phyloP scores from a whole-genome alignment of 2,329 filamentous ascomycete species.

The Rasamsonia emersonii region DNA sequence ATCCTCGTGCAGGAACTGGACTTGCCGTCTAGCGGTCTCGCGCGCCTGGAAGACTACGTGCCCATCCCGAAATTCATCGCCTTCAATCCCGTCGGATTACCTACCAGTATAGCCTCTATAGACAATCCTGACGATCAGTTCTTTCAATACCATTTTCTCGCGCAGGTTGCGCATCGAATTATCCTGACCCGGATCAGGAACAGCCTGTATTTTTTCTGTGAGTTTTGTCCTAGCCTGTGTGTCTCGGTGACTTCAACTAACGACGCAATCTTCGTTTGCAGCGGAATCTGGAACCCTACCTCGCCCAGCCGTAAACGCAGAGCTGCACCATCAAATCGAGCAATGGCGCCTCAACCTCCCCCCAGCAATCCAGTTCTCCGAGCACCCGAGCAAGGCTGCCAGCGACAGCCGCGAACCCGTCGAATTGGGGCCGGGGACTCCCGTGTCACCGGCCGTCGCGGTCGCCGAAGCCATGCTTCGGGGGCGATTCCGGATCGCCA shows the following conservation, averaged over 20 bases:
- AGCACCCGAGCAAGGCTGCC: conserved; percentile 15
- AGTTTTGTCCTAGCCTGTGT: conserved; percentile 4
- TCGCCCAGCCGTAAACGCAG: conserved; percentile 40
- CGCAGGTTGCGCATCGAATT: conserved; percentile 48
- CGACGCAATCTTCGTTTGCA: too few relatives aligned
- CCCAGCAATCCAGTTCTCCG: conserved; percentile 37
- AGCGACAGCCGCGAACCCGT: conserved; percentile 13
- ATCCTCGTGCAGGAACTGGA: conserved; percentile 48
- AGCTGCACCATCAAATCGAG: conserved; percentile 48
- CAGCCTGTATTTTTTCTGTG: conserved; percentile 42
- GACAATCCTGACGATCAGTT: conserved; percentile 44
- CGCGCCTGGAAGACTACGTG: conserved; percentile 44
- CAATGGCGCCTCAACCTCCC: conserved; percentile 48
- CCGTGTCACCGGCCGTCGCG: conserved; percentile 25
- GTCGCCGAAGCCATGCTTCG: conserved; percentile 31
- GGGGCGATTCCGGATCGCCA: conserved; percentile 28
- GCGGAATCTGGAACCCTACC: conserved; percentile 37
- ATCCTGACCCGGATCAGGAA: conserved; percentile 47
- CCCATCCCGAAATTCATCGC: conserved; percentile 46
- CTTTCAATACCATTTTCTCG: conserved; percentile 51
- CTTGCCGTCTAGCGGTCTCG: conserved; percentile 43
- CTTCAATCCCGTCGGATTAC: conserved; percentile 31
- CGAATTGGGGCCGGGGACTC: conserved; percentile 15
- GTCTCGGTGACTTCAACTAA: conserved; percentile 5
- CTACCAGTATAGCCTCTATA: conserved; percentile 18